These are phyloP conservation scores for Oryza australiensis DNA, from an alignment of 176 grass and related monocot species.

Conservation along the genomic window DNA sequence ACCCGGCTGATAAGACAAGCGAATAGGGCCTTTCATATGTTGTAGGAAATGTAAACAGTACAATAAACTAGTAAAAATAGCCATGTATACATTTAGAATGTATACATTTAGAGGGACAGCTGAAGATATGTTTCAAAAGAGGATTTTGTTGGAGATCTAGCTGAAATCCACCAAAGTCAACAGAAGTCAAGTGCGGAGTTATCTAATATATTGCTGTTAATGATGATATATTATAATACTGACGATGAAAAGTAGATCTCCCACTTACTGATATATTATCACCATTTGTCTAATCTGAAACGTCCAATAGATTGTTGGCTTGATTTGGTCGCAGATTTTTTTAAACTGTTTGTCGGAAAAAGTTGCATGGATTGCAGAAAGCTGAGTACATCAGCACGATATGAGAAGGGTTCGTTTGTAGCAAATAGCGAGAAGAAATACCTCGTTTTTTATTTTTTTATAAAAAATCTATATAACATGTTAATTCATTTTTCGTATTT, in stretches of 20 bases:
- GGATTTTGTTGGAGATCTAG: not conserved
- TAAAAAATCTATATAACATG: no score
- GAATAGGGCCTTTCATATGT: no score
- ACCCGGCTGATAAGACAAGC: no score
- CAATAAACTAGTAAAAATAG: not conserved
- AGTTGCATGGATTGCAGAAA: not conserved
- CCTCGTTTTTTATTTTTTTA: no score
- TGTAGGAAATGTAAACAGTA: not conserved
- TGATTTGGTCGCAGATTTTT: not conserved
- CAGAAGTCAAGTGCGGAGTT: not conserved
- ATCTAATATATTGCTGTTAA: not conserved
- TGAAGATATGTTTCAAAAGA: not conserved
- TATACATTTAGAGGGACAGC: not conserved
- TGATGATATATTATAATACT: not conserved
- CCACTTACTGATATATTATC: not conserved
- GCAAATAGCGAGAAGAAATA: no score
- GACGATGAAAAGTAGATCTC: conserved; percentile 1
- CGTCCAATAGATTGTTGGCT: not conserved
- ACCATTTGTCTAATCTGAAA: not conserved
- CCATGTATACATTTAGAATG: not conserved
- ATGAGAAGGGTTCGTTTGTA: no score
- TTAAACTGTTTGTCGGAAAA: not conserved
- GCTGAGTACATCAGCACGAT: not conserved
- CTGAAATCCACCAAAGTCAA: not conserved
- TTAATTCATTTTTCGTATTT: no score